phyloP scores from a whole-genome alignment of 2,329 filamentous ascomycete genomes.

The Diaporthe ilicicola region DNA sequence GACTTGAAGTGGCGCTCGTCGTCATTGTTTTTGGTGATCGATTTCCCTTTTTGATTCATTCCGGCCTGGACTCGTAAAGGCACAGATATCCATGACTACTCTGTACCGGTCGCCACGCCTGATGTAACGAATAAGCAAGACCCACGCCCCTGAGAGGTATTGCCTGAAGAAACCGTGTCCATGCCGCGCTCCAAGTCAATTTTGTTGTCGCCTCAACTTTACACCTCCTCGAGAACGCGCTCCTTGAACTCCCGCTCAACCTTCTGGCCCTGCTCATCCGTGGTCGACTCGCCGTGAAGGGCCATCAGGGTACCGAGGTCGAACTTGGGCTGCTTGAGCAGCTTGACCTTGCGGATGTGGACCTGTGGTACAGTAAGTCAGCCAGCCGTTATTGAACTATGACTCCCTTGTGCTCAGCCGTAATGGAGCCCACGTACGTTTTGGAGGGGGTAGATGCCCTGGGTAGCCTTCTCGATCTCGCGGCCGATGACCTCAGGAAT shows the following conservation, averaged over 20 bases:
- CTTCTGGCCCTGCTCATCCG: constrained; percentile 97
- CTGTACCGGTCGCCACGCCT: constrained; percentile 50
- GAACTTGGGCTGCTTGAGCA: constrained; percentile 98
- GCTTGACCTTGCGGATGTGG: constrained; percentile 99
- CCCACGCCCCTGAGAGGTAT: constrained; percentile 55
- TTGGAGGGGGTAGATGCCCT: constrained; percentile 99
- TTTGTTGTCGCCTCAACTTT: constrained; percentile 59
- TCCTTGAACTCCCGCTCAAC: constrained; percentile 99
- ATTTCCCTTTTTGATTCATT: constrained; percentile 44
- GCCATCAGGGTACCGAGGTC: constrained; percentile 95
- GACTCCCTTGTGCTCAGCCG: background rate
- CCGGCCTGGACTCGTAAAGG: constrained; percentile 46
- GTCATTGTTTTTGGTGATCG: constrained; percentile 28
- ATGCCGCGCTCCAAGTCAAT: constrained; percentile 45
- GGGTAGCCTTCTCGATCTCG: constrained; percentile 99
- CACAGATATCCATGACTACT: constrained; percentile 47
- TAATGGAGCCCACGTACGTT: constrained; percentile 71
- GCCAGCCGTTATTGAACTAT: constrained; percentile 4
- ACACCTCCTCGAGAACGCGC: constrained; percentile 92
- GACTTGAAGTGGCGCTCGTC: constrained; percentile 32
- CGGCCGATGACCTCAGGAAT: constrained; percentile 99
- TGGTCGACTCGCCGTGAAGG: constrained; percentile 96
- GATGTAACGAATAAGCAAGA: constrained; percentile 59
- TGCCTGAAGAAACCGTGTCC: constrained; percentile 49
- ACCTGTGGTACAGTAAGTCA: constrained; percentile 66